Conservation (phyloP, 2,329 filamentous ascomycete genomes). For the Seiridium cupressi region DNA sequence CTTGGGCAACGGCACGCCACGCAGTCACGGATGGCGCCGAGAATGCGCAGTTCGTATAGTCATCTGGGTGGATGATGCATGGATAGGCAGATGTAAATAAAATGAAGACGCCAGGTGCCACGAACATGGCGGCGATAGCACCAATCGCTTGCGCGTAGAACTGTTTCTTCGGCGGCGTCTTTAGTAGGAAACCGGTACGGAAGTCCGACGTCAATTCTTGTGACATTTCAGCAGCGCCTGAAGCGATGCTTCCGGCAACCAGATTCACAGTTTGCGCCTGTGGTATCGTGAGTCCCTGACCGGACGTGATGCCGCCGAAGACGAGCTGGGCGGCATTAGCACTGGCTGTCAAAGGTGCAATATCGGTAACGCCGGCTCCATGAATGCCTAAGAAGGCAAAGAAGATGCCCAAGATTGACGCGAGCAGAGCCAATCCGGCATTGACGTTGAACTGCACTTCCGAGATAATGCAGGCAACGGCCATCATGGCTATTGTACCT, state of each 20-base stretch:
- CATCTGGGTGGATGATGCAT: constrained; percentile 44
- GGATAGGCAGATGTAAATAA: constrained; percentile 68
- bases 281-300: constrained; percentile 44
- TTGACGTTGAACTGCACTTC: constrained; percentile 54
- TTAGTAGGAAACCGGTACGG: constrained; percentile 65
- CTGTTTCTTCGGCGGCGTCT: constrained; percentile 63
- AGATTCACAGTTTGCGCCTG: constrained; percentile 64
- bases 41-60: constrained; percentile 53
- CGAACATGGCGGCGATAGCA: constrained; percentile 62
- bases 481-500: constrained; percentile 46
- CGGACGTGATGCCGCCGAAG: constrained; percentile 62
- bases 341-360: constrained; percentile 63
- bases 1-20: constrained; percentile 64
- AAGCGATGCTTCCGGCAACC: constrained; percentile 58
- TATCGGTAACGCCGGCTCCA: constrained; percentile 58
- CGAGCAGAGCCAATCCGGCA: constrained; percentile 52
- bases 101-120: constrained; percentile 66
- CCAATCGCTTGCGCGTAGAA: constrained; percentile 65
- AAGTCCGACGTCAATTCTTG: constrained; percentile 60
- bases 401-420: constrained; percentile 56
- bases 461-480: constrained; percentile 49
- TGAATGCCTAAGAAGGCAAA: constrained; percentile 63
- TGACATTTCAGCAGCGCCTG: constrained; percentile 53
- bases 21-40: constrained; percentile 61
- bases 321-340: constrained; percentile 69